Evolutionary conservation across 2,329 filamentous ascomycete genomes (phyloP).

Genomic region (Beauveria asiatica): DNA sequence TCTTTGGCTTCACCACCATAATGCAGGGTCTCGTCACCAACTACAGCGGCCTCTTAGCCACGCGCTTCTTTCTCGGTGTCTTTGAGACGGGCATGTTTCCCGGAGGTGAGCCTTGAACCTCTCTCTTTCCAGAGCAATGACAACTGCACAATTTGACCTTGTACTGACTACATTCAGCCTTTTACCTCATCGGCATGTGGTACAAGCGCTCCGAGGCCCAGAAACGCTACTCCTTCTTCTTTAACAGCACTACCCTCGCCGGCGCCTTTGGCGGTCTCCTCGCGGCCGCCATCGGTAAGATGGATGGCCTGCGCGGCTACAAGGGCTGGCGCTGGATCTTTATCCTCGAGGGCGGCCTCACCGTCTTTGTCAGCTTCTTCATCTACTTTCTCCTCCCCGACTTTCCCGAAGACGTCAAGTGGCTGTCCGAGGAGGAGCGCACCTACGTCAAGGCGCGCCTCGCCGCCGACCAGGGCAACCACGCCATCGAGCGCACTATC

Average conservation of each 20-base stretch:
- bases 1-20: slow-evolving; percentile 68
- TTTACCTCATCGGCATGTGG: slow-evolving; percentile 79
- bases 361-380: slow-evolving; percentile 49
- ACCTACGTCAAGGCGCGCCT: slow-evolving; percentile 58
- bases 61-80: slow-evolving; percentile 77
- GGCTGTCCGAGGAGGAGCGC: slow-evolving; percentile 63
- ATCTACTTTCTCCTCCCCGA: slow-evolving; percentile 64
- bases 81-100: slow-evolving; percentile 68
- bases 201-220: slow-evolving; percentile 83
- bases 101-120: slow-evolving; percentile 22
- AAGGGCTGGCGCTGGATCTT: slow-evolving; percentile 76
- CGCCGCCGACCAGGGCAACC: slow-evolving; percentile 58
- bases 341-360: slow-evolving; percentile 64
- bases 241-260: slow-evolving; percentile 69
- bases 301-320: slow-evolving; percentile 63
- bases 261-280: slow-evolving; percentile 82
- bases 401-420: slow-evolving; percentile 67
- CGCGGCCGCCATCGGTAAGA: slow-evolving; percentile 81
- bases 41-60: slow-evolving; percentile 68
- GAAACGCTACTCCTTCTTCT: slow-evolving; percentile 90
- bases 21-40: slow-evolving; percentile 70
- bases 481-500: slow-evolving; percentile 54
- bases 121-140: not conserved
- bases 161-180: slow-evolving; percentile 36
- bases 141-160: not conserved